These are phyloP conservation scores for Ascochyta lentis DNA, from an alignment of 2,329 filamentous ascomycete genomes.

Conservation along the genomic window DNA sequence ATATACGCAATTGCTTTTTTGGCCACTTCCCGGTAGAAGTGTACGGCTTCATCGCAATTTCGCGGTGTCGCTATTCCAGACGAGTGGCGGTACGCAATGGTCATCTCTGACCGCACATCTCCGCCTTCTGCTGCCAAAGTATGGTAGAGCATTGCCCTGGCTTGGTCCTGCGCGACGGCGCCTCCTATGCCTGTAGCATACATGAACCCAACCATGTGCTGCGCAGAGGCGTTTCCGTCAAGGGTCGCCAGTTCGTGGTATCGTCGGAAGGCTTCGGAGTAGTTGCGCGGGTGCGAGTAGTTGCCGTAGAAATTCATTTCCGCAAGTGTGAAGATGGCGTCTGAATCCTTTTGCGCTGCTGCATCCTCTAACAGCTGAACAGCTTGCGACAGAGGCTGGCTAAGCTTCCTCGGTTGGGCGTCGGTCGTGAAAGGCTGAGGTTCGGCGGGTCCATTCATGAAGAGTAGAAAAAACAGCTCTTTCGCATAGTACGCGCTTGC, in stretches of 20 bases:
- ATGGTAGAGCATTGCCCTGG: constrained; percentile 90
- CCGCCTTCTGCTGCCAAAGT: constrained; percentile 88
- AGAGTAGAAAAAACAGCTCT: constrained; percentile 67
- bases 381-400: constrained; percentile 62
- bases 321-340: constrained; percentile 87
- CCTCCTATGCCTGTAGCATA: constrained; percentile 91
- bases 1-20: constrained; percentile 91
- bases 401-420: constrained; percentile 52
- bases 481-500: constrained; percentile 67
- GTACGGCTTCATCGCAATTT: constrained; percentile 82
- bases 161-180: constrained; percentile 83
- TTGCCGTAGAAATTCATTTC: constrained; percentile 98
- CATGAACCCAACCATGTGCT: constrained; percentile 95
- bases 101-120: constrained; percentile 90
- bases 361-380: constrained; percentile 66
- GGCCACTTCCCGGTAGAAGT: constrained; percentile 91
- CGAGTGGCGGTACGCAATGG: constrained; percentile 84
- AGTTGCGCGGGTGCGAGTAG: constrained; percentile 83
- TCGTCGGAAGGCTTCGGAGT: constrained; percentile 77
- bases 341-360: constrained; percentile 67
- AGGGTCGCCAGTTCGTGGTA: constrained; percentile 79
- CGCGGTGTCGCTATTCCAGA: constrained; percentile 83
- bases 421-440: constrained; percentile 52
- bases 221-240: constrained; percentile 87
- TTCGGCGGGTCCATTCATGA: constrained; percentile 66